Evolutionary conservation across 2,329 filamentous ascomycete species (phyloP).

Genomic region (Colletotrichum camelliae): DNA sequence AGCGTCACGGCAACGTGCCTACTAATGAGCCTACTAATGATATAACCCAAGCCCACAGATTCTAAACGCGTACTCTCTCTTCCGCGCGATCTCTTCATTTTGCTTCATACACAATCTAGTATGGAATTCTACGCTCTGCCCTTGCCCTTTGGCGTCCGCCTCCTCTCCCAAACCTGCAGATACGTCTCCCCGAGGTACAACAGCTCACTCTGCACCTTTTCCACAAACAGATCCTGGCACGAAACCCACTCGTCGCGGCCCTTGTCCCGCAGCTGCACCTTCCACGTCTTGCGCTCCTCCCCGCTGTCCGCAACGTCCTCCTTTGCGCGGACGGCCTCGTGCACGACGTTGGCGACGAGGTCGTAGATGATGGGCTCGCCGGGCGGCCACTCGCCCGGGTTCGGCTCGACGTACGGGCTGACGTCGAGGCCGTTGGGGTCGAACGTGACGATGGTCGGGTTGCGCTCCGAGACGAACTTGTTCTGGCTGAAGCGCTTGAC

Average conservation of each 20-base stretch:
- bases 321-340: constrained; percentile 74
- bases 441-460: constrained; percentile 98
- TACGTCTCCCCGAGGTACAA: constrained; percentile 94
- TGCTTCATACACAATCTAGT: not conserved
- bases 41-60: not conserved
- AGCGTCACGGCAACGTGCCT: not conserved
- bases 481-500: constrained; percentile 97
- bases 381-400: constrained; percentile 70
- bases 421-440: constrained; percentile 84
- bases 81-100: not conserved
- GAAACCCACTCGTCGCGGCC: constrained; percentile 88
- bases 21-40: not conserved
- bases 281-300: constrained; percentile 90
- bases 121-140: constrained; percentile 34
- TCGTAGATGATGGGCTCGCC: constrained; percentile 93
- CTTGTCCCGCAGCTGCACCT: constrained; percentile 86
- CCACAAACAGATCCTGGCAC: constrained; percentile 92
- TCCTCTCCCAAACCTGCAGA: constrained; percentile 93
- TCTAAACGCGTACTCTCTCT: not conserved
- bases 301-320: constrained; percentile 90
- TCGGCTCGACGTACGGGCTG: constrained; percentile 89
- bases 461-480: constrained; percentile 95
- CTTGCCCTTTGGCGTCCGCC: constrained; percentile 58
- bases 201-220: constrained; percentile 86
- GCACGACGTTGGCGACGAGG: constrained; percentile 92